Conservation (phyloP, 2,329 filamentous ascomycete species). For the Penicillium janthinellum region DNA sequence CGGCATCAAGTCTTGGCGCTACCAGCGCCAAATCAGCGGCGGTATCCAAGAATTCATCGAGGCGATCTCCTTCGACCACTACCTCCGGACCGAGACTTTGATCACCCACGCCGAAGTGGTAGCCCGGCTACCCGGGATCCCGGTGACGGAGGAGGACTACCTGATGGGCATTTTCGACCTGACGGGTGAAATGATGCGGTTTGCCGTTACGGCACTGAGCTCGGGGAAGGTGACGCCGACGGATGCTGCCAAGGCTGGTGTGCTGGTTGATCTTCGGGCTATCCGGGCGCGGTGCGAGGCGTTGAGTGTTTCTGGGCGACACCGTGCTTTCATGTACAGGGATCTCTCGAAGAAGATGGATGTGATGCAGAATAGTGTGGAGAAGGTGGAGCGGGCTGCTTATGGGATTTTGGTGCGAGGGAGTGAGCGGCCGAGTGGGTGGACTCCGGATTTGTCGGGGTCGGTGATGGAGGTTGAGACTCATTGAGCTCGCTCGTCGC, state of each 20-base stretch:
- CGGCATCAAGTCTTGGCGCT: constrained; percentile 79
- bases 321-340: constrained; percentile 53
- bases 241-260: constrained; percentile 54
- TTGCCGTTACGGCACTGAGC: constrained; percentile 85
- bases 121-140: constrained; percentile 53
- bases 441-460: constrained; percentile 75
- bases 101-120: constrained; percentile 67
- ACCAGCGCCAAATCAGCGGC: constrained; percentile 71
- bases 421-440: constrained; percentile 84
- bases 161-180: constrained; percentile 89
- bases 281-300: constrained; percentile 76
- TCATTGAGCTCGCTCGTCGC: constrained; percentile 29
- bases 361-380: constrained; percentile 83
- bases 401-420: constrained; percentile 88
- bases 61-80: constrained; percentile 84
- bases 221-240: constrained; percentile 61
- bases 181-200: constrained; percentile 95
- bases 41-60: constrained; percentile 95
- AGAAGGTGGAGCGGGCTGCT: constrained; percentile 88
- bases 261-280: constrained; percentile 78
- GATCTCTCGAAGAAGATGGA: constrained; percentile 78
- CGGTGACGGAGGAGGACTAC: constrained; percentile 80
- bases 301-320: constrained; percentile 59
- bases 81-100: constrained; percentile 75
- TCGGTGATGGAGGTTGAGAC: constrained; percentile 43